Evolutionary conservation across 2,329 filamentous ascomycete genomes (phyloP).

Genomic region (Bipolaris sorokiniana): DNA sequence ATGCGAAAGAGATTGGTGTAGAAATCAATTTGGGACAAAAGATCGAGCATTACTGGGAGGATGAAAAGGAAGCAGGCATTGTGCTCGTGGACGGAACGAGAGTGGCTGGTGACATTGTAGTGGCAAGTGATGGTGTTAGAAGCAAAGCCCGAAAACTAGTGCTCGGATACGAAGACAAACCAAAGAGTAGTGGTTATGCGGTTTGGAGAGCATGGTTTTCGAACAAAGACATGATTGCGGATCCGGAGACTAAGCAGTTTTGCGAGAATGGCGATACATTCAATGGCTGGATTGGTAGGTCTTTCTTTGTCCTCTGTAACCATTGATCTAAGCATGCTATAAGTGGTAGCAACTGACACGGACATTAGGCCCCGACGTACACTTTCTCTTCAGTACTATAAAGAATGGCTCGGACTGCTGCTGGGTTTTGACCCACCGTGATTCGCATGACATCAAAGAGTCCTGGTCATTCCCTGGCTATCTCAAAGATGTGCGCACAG

Average conservation of each 20-base stretch:
- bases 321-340: neutral
- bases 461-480: conserved; percentile 47
- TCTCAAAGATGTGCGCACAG: conserved; percentile 41
- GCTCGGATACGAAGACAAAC: conserved; percentile 59
- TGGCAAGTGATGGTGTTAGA: conserved; percentile 62
- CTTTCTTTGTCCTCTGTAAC: neutral
- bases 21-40: conserved; percentile 61
- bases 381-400: conserved; percentile 48
- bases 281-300: conserved; percentile 47
- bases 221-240: conserved; percentile 48
- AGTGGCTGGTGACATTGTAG: conserved; percentile 56
- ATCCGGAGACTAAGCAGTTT: conserved; percentile 47
- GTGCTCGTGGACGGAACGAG: conserved; percentile 57
- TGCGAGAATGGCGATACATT: conserved; percentile 49
- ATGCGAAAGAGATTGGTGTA: conserved; percentile 62
- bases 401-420: conserved; percentile 47
- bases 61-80: conserved; percentile 59
- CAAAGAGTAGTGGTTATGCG: conserved; percentile 61
- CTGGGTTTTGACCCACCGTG: conserved; percentile 47
- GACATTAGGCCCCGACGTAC: conserved; percentile 43
- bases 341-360: neutral
- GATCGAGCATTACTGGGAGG: conserved; percentile 63
- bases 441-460: conserved; percentile 45
- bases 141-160: conserved; percentile 59
- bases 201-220: conserved; percentile 58